These are phyloP conservation scores for Nissolia schottii DNA, from an alignment of 306 rosid genomes.

Conservation along the genomic window DNA sequence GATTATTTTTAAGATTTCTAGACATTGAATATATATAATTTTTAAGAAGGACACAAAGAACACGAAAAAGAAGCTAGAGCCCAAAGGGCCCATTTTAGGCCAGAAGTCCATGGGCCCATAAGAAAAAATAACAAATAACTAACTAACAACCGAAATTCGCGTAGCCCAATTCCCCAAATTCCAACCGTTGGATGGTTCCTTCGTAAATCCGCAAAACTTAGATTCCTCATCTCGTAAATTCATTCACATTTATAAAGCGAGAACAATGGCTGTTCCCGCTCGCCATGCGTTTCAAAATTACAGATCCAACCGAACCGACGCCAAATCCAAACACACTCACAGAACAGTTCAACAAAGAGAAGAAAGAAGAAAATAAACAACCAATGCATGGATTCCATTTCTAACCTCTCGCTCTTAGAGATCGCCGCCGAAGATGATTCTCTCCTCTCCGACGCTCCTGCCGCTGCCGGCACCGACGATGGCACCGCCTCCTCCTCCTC, in stretches of 20 bases:
- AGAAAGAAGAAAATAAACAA: not conserved
- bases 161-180: not conserved
- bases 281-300: conserved; percentile 37
- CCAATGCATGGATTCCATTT: conserved; percentile 63
- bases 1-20: too few relatives aligned
- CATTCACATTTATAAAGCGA: not conserved
- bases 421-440: conserved; percentile 75
- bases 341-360: not conserved
- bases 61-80: not conserved
- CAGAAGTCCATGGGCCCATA: not conserved
- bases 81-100: not conserved
- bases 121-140: not conserved
- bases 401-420: conserved; percentile 67
- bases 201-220: not conserved
- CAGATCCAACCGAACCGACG: not conserved
- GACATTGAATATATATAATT: too few relatives aligned
- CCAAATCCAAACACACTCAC: conserved; percentile 12
- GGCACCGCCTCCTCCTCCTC: not conserved
- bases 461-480: not conserved
- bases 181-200: not conserved
- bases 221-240: not conserved
- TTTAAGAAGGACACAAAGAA: not conserved
- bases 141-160: not conserved
- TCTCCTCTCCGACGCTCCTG: conserved; percentile 32
- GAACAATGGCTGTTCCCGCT: conserved; percentile 47